These are phyloP conservation scores for Sarocladiaceae sp. DNA, from an alignment of 2,329 filamentous ascomycete genomes.

Conservation along the genomic window DNA sequence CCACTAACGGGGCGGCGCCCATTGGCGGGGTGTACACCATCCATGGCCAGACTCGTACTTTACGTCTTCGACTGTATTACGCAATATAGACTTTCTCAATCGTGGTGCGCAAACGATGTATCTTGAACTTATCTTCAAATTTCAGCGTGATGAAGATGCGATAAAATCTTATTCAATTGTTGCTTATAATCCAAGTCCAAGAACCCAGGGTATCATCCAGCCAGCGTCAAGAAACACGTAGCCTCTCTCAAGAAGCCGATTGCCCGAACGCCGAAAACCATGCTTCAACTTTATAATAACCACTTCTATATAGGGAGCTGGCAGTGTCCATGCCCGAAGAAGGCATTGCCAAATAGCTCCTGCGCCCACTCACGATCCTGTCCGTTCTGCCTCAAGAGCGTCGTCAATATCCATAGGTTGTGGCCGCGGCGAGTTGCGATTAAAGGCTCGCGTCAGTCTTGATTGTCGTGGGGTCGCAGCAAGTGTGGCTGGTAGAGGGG, in stretches of 20 bases:
- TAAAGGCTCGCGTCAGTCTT: background rate
- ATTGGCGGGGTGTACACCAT: background rate
- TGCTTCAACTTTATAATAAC: slow-evolving; percentile 1
- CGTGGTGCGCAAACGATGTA: no score
- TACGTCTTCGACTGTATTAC: no score
- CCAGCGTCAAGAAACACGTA: background rate
- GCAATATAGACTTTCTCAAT: no score
- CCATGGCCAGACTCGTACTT: background rate
- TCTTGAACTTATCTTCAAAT: no score
- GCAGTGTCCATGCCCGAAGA: no score
- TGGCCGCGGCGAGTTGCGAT: background rate
- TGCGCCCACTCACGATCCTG: background rate
- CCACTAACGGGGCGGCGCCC: slow-evolving; percentile 1
- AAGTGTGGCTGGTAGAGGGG: background rate
- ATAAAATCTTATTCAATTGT: no score
- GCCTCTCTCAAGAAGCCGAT: background rate
- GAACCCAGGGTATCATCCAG: slow-evolving; percentile 6
- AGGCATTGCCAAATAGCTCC: no score
- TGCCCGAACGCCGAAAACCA: slow-evolving; percentile 3
- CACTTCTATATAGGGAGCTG: no score
- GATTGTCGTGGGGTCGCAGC: background rate
- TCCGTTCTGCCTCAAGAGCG: background rate
- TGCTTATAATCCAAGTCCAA: no score
- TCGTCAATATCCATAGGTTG: background rate
- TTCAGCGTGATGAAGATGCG: background rate